Evolutionary conservation across 805 yeast species (phyloP).

Genomic region (Saturnispora bothae): DNA sequence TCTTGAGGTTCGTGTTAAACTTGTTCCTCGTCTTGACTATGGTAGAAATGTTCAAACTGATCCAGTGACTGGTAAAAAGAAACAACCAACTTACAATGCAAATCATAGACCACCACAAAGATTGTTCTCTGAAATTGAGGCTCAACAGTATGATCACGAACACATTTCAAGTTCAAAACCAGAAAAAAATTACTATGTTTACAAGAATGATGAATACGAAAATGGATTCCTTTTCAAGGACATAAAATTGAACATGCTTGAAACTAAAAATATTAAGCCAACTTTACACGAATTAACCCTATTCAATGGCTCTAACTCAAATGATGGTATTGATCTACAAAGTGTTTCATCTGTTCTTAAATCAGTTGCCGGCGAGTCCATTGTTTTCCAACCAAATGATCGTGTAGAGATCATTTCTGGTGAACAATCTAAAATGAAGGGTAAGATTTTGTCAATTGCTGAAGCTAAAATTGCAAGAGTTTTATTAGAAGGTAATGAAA

Average conservation of each 20-base stretch:
- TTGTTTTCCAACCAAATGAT: slow-evolving; percentile 84
- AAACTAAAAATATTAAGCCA: slow-evolving; percentile 73
- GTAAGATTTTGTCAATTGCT: slow-evolving; percentile 61
- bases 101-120: slow-evolving; percentile 77
- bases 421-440: slow-evolving; percentile 85
- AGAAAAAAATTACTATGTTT: slow-evolving; percentile 53
- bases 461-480: slow-evolving; percentile 45
- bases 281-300: slow-evolving; percentile 78
- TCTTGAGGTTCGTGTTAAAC: slow-evolving; percentile 82
- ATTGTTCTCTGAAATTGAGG: slow-evolving; percentile 81
- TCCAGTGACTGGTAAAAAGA: slow-evolving; percentile 23
- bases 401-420: slow-evolving; percentile 86
- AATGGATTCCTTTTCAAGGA: slow-evolving; percentile 85
- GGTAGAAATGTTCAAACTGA: slow-evolving; percentile 41
- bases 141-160: slow-evolving; percentile 71
- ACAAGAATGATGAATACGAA: slow-evolving; percentile 78
- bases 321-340: slow-evolving; percentile 75
- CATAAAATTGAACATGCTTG: slow-evolving; percentile 71
- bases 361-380: slow-evolving; percentile 42
- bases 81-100: slow-evolving; percentile 38
- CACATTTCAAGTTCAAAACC: slow-evolving; percentile 52
- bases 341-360: slow-evolving; percentile 81
- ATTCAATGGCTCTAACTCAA: slow-evolving; percentile 35
- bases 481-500: slow-evolving; percentile 36
- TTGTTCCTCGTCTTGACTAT: slow-evolving; percentile 90